Percentiles rank a stretch among this genome's conserved stretches.
phyloP scores from a whole-genome alignment of 495 filamentous ascomycete species.

The Rostrohypoxylon terebratum region DNA sequence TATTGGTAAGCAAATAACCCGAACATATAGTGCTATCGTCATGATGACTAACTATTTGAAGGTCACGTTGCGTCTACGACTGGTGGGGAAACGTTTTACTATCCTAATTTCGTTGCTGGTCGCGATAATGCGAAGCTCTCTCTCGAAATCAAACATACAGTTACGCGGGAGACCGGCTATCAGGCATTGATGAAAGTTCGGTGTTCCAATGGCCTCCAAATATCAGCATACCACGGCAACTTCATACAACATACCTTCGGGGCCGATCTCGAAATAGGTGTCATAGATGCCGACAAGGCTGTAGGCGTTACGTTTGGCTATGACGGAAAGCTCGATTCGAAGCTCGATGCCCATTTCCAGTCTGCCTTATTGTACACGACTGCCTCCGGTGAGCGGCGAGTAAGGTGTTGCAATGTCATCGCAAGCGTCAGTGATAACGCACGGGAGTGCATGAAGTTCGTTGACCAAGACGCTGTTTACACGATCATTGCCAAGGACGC shows the following conservation, averaged over 20 bases:
- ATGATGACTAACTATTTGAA: conserved; percentile 47
- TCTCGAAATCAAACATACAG: conserved; percentile 85
- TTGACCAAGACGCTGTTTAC: conserved; percentile 94
- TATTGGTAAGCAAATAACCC: conserved; percentile 71
- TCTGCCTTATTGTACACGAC: conserved; percentile 95
- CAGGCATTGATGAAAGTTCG: conserved; percentile 98
- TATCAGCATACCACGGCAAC: conserved; percentile 93
- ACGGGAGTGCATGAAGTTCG: conserved; percentile 85
- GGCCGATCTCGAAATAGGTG: conserved; percentile 94
- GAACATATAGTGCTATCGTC: neutral
- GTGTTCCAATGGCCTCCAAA: conserved; percentile 95
- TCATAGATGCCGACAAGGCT: conserved; percentile 93
- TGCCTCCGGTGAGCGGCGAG: conserved; percentile 86
- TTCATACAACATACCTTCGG: conserved; percentile 95
- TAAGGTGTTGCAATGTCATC: conserved; percentile 92
- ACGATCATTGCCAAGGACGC: conserved; percentile 92
- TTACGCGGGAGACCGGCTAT: conserved; percentile 94
- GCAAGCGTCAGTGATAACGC: conserved; percentile 88
- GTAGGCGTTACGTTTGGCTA: conserved; percentile 93
- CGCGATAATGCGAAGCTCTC: conserved; percentile 87
- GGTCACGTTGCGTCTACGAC: conserved; percentile 80
- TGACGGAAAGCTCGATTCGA: conserved; percentile 95
- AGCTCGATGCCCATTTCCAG: conserved; percentile 98
- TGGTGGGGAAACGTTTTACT: conserved; percentile 94
- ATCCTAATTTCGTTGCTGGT: conserved; percentile 91